Evolutionary conservation across 2,329 filamentous ascomycete species (phyloP).

Genomic region (Sporothrix phasma): DNA sequence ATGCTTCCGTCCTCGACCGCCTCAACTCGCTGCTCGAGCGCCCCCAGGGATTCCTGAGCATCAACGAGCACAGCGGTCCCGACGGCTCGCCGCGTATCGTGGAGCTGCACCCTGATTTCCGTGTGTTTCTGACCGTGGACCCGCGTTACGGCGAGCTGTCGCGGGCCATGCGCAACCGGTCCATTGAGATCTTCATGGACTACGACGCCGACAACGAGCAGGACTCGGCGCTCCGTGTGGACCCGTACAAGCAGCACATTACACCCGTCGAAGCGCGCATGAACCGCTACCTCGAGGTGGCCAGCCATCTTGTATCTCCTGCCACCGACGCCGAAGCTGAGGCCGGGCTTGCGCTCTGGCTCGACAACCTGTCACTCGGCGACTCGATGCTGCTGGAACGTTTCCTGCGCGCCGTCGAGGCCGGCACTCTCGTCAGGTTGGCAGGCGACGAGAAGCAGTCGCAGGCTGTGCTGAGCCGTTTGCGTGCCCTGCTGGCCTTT

Average conservation of each 20-base stretch:
- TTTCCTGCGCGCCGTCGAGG: slow-evolving; percentile 10
- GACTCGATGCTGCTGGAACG: slow-evolving; percentile 34
- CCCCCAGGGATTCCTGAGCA: slow-evolving; percentile 73
- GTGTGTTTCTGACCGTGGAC: slow-evolving; percentile 90
- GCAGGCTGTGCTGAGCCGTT: neutral
- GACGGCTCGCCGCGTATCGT: slow-evolving; percentile 75
- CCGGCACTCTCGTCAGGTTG: neutral
- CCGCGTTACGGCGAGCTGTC: slow-evolving; percentile 87
- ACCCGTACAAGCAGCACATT: slow-evolving; percentile 31
- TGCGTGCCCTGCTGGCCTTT: slow-evolving; percentile 20
- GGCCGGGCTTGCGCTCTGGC: slow-evolving; percentile 30
- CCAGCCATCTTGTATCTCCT: slow-evolving; percentile 24
- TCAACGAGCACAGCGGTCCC: slow-evolving; percentile 84
- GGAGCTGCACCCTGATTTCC: slow-evolving; percentile 73
- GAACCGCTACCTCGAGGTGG: slow-evolving; percentile 36
- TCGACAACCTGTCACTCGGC: slow-evolving; percentile 39
- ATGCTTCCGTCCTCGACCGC: slow-evolving; percentile 84
- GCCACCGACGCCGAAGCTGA: slow-evolving; percentile 20
- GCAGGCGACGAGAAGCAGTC: neutral
- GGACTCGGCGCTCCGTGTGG: slow-evolving; percentile 26
- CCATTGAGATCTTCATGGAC: slow-evolving; percentile 76
- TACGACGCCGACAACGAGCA: slow-evolving; percentile 17
- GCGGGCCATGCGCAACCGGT: slow-evolving; percentile 90
- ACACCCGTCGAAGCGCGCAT: slow-evolving; percentile 40
- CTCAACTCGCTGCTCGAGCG: slow-evolving; percentile 84